Evolutionary conservation across 2,329 filamentous ascomycete genomes (phyloP), one percentile per base, ranked within the genome.

Genomic region (Westerdykella ornata): DNA sequence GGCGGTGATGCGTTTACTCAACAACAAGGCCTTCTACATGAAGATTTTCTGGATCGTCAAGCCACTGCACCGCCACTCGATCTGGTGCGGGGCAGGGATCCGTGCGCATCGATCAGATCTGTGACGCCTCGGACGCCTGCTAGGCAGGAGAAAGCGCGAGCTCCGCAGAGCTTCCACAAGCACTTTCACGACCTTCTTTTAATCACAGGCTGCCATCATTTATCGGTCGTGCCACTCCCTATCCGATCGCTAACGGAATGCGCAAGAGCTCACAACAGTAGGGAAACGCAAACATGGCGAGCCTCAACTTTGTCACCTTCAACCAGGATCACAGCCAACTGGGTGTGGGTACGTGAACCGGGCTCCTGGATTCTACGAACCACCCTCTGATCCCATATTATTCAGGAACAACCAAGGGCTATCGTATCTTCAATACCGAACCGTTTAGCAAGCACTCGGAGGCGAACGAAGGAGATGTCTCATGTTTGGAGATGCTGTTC

Each of bases 241-340:
- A 22, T 22, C 38, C 15, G n/a, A 13, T 12, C 16, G 22, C 12
- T 14, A 18, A 15, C n/a, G n/a, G 30, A 36, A 20, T 41, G 14
- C 33, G 20, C 17, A 4, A 26, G 16, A 18, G 20, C 29, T 15
- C 30, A 4, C 11, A 6, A 16, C 22, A 12, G 34, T n/a, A 17
- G 15, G 9, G 16, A 17, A 14, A 17, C 30, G 8, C 22, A 17
- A 22, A 22, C 32, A 56, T 52, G 48, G 43, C 81, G 37, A 53
- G 54, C 33, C 88, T 97, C 73, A 98, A 98, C 70, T 98, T 94
- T 71, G 88, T 98, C 59, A 96, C 90, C 32, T 98, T 97, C 71
- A 98, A 98, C 70, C 92, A 98, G 74, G 92, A 98, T 74, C 88
- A 95, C 73, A 94, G 86, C 76, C 90, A 90, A 68, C 77, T 98